Conservation (phyloP, 768 basidiomycete species). For the Boletus rufocinnamomeus region DNA sequence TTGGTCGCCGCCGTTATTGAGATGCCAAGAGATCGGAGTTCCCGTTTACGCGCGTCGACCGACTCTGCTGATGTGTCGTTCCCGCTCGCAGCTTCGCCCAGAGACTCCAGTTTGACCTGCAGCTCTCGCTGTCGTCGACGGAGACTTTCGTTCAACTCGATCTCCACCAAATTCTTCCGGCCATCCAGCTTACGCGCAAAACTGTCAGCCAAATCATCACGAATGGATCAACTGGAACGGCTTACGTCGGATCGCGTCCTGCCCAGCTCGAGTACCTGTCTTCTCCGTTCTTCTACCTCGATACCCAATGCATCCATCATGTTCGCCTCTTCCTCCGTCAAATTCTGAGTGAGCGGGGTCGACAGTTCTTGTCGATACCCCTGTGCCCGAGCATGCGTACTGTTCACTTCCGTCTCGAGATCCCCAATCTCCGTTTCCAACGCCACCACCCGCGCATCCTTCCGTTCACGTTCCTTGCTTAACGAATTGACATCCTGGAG, state of each 20-base stretch:
- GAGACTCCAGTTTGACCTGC: constrained; percentile 68
- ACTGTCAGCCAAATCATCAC: neutral
- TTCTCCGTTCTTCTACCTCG: constrained; percentile 76
- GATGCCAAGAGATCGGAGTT: constrained; percentile 65
- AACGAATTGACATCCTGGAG: constrained; percentile 60
- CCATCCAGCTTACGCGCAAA: constrained; percentile 49
- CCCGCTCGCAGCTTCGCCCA: constrained; percentile 62
- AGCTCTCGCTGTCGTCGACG: constrained; percentile 80
- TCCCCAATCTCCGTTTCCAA: constrained; percentile 72
- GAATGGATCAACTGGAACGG: neutral
- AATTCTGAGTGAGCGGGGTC: constrained; percentile 71
- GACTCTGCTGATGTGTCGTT: constrained; percentile 62
- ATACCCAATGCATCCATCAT: constrained; percentile 66
- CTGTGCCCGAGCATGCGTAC: constrained; percentile 59
- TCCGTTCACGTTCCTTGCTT: constrained; percentile 68
- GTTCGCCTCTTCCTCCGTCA: constrained; percentile 72
- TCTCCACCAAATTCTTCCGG: constrained; percentile 80
- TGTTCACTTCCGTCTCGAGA: constrained; percentile 67
- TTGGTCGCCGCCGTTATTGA: constrained; percentile 66
- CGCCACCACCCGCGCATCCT: constrained; percentile 57
- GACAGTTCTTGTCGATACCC: constrained; percentile 70
- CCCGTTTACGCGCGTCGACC: constrained; percentile 65
- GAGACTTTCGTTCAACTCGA: constrained; percentile 90
- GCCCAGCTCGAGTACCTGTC: constrained; percentile 65
- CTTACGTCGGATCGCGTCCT: constrained; percentile 72